Conservation (phyloP, 371 early-diverging fungal species). For the Mucor plumbeus region DNA sequence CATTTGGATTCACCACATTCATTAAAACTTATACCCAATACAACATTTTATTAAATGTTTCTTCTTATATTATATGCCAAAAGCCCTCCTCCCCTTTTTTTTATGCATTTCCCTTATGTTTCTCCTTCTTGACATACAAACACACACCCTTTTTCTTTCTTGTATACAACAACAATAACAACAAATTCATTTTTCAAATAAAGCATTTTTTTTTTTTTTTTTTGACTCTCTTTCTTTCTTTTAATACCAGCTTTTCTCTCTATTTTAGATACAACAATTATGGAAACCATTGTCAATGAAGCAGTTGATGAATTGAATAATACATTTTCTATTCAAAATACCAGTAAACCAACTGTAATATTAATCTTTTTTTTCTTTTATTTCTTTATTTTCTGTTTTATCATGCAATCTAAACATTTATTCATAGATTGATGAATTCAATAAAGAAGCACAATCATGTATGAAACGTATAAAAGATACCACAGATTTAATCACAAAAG, state of each 20-base stretch:
- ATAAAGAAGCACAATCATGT: constrained; percentile 16
- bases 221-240: background rate
- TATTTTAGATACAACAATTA: background rate
- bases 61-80: background rate
- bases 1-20: constrained; percentile 7
- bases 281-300: constrained; percentile 23
- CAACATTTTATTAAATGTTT: background rate
- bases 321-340: constrained; percentile 28
- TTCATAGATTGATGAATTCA: constrained; percentile 24
- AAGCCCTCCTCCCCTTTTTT: background rate
- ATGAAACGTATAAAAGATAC: constrained; percentile 32
- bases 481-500: constrained; percentile 26
- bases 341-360: constrained; percentile 22
- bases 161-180: background rate
- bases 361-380: background rate
- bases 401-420: too few species aligned
- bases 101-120: background rate
- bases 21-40: background rate
- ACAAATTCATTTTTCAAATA: background rate
- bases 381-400: too few species aligned
- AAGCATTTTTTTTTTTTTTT: background rate
- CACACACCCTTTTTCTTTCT: background rate
- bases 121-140: background rate
- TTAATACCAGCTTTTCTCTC: constrained; percentile 1
- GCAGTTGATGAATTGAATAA: constrained; percentile 25